Evolutionary conservation across 192 early-diverging fungal genomes (phyloP).

Genomic region (Lobulomyces angularis): DNA sequence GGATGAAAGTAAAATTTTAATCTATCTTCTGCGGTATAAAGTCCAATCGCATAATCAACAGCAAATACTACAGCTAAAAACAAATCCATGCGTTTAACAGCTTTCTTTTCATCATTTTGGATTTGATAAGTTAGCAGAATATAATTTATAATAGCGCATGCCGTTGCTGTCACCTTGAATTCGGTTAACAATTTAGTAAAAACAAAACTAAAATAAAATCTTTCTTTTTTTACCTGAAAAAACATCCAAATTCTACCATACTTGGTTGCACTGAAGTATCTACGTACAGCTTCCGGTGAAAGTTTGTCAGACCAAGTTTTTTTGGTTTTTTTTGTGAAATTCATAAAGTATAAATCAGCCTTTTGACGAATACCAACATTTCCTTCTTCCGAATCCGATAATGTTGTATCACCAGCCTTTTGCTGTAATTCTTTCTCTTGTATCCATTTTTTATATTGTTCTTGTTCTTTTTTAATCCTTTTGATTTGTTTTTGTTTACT

Average conservation of each 20-base stretch:
- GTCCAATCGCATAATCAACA: slow-evolving; percentile 27
- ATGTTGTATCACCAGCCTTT: background rate
- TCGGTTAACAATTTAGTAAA: slow-evolving; percentile 23
- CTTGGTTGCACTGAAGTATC: slow-evolving; percentile 23
- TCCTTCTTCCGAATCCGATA: slow-evolving; percentile 4
- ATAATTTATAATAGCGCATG: slow-evolving; percentile 40
- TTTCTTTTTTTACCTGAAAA: no score
- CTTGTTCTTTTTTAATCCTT: slow-evolving; percentile 37
- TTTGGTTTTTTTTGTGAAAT: slow-evolving; percentile 17
- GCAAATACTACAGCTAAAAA: slow-evolving; percentile 31
- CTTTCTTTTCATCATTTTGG: slow-evolving; percentile 13
- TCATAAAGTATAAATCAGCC: slow-evolving; percentile 18
- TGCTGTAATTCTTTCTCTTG: slow-evolving; percentile 1
- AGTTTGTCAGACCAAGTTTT: slow-evolving; percentile 28
- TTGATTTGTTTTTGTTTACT: slow-evolving; percentile 31
- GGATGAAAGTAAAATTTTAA: slow-evolving; percentile 36
- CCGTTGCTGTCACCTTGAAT: no score
- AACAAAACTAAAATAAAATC: no score
- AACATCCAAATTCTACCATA: slow-evolving; percentile 38
- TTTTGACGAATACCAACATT: slow-evolving; percentile 6
- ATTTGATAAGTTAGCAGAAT: slow-evolving; percentile 29
- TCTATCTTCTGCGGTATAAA: slow-evolving; percentile 42
- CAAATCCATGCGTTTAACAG: slow-evolving; percentile 34
- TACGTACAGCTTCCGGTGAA: slow-evolving; percentile 28
- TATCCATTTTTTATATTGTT: slow-evolving; percentile 3